phyloP scores from a whole-genome alignment of 108 stramenopile genomes.

The Cyclotella kingstonii region DNA sequence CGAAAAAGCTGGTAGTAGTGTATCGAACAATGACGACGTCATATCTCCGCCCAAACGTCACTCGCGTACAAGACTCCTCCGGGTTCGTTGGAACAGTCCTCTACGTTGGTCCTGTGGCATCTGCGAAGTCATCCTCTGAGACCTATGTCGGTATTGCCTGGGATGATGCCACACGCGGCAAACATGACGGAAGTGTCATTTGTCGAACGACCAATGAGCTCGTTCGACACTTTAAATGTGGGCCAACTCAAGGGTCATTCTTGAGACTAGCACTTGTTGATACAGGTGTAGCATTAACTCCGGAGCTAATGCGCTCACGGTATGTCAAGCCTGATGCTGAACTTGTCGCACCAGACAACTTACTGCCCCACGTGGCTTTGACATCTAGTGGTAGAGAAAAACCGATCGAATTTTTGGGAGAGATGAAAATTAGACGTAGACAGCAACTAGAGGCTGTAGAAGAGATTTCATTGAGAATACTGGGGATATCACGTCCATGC shows the following conservation, averaged over 20 bases:
- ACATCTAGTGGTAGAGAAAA: constrained; percentile 75
- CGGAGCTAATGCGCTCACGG: constrained; percentile 47
- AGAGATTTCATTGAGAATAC: constrained; percentile 70
- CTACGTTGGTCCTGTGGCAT: constrained; percentile 85
- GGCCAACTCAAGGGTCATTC: constrained; percentile 71
- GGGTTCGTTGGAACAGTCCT: constrained; percentile 85
- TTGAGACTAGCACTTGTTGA: constrained; percentile 63
- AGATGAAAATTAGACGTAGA: constrained; percentile 65
- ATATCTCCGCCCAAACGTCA: constrained; percentile 43
- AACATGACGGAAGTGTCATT: constrained; percentile 86
- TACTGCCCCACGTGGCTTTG: constrained; percentile 69
- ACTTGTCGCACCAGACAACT: constrained; percentile 74
- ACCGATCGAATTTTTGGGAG: constrained; percentile 84
- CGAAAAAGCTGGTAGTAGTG: background rate
- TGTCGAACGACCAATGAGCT: constrained; percentile 68
- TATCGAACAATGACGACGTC: background rate
- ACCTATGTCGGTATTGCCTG: constrained; percentile 84
- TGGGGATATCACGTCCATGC: constrained; percentile 60
- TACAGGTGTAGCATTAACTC: constrained; percentile 54
- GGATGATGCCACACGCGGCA: constrained; percentile 83
- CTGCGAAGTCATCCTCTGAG: constrained; percentile 74
- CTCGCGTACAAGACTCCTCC: constrained; percentile 76
- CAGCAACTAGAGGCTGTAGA: constrained; percentile 74
- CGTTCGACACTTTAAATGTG: constrained; percentile 75
- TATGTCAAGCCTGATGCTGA: constrained; percentile 78